Conservation (phyloP, 2,329 filamentous ascomycete genomes). For the Fusarium sp. region DNA sequence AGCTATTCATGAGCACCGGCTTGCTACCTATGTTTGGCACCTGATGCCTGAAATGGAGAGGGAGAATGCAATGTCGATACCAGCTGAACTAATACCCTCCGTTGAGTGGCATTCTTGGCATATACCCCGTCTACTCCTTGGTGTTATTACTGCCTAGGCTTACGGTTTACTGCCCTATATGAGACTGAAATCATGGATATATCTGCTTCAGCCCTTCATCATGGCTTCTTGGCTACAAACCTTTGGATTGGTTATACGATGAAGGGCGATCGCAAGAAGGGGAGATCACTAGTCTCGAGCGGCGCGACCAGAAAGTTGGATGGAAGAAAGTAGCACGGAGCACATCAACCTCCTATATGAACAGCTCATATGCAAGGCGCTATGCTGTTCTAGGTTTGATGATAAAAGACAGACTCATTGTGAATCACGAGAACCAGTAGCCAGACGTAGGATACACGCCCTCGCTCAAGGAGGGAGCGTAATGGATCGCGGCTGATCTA, state of each 20-base stretch:
- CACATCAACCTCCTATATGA: not conserved
- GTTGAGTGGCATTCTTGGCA: no score
- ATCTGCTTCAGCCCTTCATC: not conserved
- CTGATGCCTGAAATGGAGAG: not conserved
- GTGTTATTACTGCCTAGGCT: not conserved
- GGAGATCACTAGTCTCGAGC: not conserved
- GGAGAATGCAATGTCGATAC: not conserved
- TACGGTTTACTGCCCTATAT: not conserved
- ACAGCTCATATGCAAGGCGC: not conserved
- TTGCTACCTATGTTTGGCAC: not conserved
- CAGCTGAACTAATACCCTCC: not conserved
- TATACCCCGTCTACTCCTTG: not conserved
- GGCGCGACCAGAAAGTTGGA: not conserved
- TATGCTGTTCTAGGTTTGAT: not conserved
- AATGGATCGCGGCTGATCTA: not conserved
- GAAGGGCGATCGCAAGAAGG: not conserved
- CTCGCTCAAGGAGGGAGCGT: not conserved
- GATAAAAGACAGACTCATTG: not conserved
- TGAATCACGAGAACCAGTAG: not conserved
- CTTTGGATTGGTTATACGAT: not conserved
- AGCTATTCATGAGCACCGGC: not conserved
- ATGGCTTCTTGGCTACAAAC: not conserved
- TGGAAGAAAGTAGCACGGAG: not conserved
- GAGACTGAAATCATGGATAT: not conserved
- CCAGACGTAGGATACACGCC: not conserved